Base-by-base conservation (phyloP, 1,139 yeast genomes). In the Blastobotrys illinoisensis region DNA sequence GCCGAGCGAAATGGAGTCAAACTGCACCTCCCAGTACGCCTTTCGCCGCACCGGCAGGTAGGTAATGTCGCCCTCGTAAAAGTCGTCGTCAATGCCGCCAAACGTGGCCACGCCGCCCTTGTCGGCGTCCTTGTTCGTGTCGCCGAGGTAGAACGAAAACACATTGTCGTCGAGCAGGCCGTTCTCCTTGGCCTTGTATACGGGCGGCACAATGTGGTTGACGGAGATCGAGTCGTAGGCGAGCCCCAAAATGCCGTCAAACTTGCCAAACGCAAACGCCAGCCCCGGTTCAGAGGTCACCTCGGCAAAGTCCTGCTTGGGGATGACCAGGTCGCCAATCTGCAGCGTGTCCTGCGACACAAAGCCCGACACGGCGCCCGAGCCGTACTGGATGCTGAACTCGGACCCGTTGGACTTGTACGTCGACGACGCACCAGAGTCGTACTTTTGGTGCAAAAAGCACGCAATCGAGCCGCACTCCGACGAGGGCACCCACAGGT, bases 11-110 rank as follows among this genome's bases (percentile, higher is more conserved):
- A 93, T 78, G 65, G 96, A 91, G 65, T 89, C 89, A 63, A 93
- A 86, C 61, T 86, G 81, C 58, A 93, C 99, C 78, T 93, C 99
- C 99, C 99, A 93, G 81, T 93, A 93, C 44, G 98, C 99, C 83
- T 91, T 88, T 80, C 99, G 88, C 78, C 99, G 89, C 58, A 93
- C 95, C 56, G 99, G 99, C 74, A 93, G 81, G 88, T 95, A 90
- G 53, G 93, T 86, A 65, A 93, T 79, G 64, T 91, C 82, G 61
- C 99, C 99, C 50, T 76, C 74, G 73, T 77, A 89, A 68, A 83
- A 80, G 59, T 83, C 71, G 62, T 83, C 79, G 70, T 91, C 97
- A 64, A 85, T 78, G 61, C 99, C 99, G 71, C 99, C 99, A 69
- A 93, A 87, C 28, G 97, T 88, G 62, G 95, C 96, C 60, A 85